These are phyloP conservation scores for Penicillium vulpinum DNA, from an alignment of 2,329 filamentous ascomycete species.

Conservation along the genomic window DNA sequence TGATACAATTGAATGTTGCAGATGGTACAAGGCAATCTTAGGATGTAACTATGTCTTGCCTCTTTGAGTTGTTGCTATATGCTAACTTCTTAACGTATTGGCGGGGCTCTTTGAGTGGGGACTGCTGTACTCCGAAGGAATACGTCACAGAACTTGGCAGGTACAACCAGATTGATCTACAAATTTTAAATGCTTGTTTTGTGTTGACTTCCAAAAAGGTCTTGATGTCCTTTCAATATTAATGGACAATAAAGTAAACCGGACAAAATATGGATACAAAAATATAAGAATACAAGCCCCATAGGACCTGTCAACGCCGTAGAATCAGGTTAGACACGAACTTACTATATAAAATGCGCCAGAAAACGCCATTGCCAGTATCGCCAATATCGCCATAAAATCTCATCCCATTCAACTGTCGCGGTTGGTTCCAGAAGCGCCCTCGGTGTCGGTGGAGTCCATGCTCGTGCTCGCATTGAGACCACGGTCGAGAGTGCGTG, in stretches of 20 bases:
- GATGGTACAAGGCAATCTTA: neutral
- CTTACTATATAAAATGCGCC: neutral
- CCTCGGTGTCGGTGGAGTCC: conserved; percentile 24
- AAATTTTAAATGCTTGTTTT: neutral
- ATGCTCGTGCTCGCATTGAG: conserved; percentile 26
- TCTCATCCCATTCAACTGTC: neutral
- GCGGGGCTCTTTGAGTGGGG: conserved; percentile 27
- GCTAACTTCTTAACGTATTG: conserved; percentile 9
- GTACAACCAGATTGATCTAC: neutral
- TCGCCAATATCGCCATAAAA: neutral
- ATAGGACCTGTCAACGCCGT: neutral
- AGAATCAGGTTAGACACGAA: conserved; percentile 1
- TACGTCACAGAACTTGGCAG: conserved; percentile 20
- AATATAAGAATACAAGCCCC: neutral
- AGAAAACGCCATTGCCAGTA: conserved; percentile 1
- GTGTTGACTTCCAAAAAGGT: too few species aligned
- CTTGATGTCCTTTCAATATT: neutral
- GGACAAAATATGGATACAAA: conserved; percentile 9
- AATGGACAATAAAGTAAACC: neutral
- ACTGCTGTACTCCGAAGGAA: conserved; percentile 27
- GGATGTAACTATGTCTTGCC: neutral
- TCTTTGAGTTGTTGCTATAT: neutral
- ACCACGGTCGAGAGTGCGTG: conserved; percentile 50
- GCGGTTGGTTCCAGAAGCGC: conserved; percentile 16
- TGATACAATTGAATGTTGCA: neutral